Evolutionary conservation across 495 filamentous ascomycete genomes (phyloP).

Genomic region (Aspergillus ellipticus): DNA sequence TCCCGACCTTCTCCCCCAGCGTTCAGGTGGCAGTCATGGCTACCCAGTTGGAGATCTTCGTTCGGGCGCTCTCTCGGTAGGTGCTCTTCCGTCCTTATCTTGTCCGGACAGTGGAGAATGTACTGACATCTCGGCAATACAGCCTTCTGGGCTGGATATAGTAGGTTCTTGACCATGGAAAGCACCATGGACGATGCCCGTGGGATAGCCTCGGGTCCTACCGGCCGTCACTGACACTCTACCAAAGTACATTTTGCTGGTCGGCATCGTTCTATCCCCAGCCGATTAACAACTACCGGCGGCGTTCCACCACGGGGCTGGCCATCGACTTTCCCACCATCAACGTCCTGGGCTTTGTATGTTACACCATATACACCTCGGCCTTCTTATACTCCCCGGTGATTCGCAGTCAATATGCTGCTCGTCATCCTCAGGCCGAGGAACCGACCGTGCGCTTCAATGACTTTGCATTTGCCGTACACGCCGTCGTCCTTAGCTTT

Average conservation of each 20-base stretch:
- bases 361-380: slow-evolving; percentile 70
- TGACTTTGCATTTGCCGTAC: slow-evolving; percentile 80
- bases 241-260: slow-evolving; percentile 63
- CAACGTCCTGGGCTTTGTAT: slow-evolving; percentile 78
- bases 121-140: slow-evolving; percentile 9
- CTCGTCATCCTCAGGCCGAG: slow-evolving; percentile 64
- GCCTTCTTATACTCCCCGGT: slow-evolving; percentile 73
- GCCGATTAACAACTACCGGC: slow-evolving; percentile 67
- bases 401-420: slow-evolving; percentile 78
- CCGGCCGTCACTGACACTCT: neutral
- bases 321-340: slow-evolving; percentile 82
- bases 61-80: slow-evolving; percentile 43
- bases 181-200: neutral
- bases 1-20: slow-evolving; percentile 10
- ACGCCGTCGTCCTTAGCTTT: slow-evolving; percentile 66
- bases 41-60: slow-evolving; percentile 33
- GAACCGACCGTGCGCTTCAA: slow-evolving; percentile 85
- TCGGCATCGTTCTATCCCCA: slow-evolving; percentile 92
- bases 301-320: slow-evolving; percentile 73
- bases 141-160: slow-evolving; percentile 45
- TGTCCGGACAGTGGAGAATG: neutral
- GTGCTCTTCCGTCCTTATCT: slow-evolving; percentile 11
- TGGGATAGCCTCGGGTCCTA: neutral
- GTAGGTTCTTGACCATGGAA: slow-evolving; percentile 23
- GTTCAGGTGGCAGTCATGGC: slow-evolving; percentile 12